Evolutionary conservation across 2,329 filamentous ascomycete species (phyloP), one percentile per base, ranked within the genome.

Genomic region (Epichloe typhina): DNA sequence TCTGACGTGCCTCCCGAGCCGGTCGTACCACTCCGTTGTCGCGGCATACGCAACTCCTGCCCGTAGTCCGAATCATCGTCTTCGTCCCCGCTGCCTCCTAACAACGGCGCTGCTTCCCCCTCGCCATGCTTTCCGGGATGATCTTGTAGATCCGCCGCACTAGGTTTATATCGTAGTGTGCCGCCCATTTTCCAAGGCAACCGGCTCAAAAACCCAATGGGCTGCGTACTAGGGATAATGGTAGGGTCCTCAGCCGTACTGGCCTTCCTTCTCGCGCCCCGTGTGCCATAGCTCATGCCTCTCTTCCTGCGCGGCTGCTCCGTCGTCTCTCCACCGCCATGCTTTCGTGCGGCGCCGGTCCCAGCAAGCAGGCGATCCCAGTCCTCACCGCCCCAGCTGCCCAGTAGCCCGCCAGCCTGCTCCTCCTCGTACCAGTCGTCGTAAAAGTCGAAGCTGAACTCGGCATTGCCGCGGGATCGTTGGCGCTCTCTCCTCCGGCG

Each of bases 381-480:
- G 63, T 95, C 89, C 60, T 94, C 89, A 58, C 71, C 82, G 39
- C 84, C 83, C 86, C 88, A 95, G 44, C 80, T 69, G 43, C 76
- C 83, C 49, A 90, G 70, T 46, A 91, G 66, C 0, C 82, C 77
- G 39, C 81, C 76, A 36, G 59, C 49, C 19, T 52, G 52, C 50
- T 75, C 71, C 46, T 79, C 76, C 50, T 77, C 74, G 54, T 95
- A 88, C 91, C 91, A 97, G 67, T 96, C 91, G 67, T 96, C 91
- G 70, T 97, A 97, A 65, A 97, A 97, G 66, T 96, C 91, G 64
- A 97, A 97, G 61, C 80, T 90, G 60, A 86, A 80, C 67, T 96
- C 90, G 31, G 89, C 86, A 48, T 81, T 68, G 2, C 79, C 80
- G 54, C 70, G 68, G 23, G 72, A 70, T 8, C 76, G 71, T 19